Evolutionary conservation across 495 filamentous ascomycete species (phyloP), one percentile per base, ranked within the genome.

Genomic region (Parmelia sp.): DNA sequence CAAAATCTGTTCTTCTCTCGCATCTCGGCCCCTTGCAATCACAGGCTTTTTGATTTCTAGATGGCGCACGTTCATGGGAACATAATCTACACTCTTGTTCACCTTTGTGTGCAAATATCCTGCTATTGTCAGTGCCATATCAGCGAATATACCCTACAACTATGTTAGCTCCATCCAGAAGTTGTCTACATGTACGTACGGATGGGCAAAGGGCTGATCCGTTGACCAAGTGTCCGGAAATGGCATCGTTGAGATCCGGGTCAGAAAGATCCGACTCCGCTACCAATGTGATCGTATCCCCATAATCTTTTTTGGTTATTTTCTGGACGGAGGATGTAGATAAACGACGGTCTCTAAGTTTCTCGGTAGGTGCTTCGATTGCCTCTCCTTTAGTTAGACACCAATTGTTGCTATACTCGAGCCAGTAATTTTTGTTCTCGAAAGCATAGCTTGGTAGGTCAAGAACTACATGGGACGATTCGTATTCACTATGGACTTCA

Each of bases 361-460:
- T 58, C 57, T 8, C 23, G 36, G 57, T 23, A 21, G 1, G 57
- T 58, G 21, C 55, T 29, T 57, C 27, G 27, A 57, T 57, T 9
- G 19, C 72, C 39, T 80, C 76, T 45, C 82, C 81, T 69, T 84
- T 85, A 8, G 69, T 70, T 37, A 85, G 68, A 42, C 74, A 82
- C 75, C 81, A 85, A 65, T 83, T 76, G 63, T 88, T 85, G 14
- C 78, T 80, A 73, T 92, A 92, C 21, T 86, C 7, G 82, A 92
- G 82, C 91, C 91, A 94, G 73, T 91, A 91, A 66, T 88, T 86
- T 78, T 91, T 92, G 44, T 86, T 74, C 64, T 94, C 88, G 75
- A 86, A 96, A 15, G 81, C 83, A 70, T 96, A 95, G 6, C 82
- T 74, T 23, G 91, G 91, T 5, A 94, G 81, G 19, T 82, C 75